Percentiles rank a stretch among this genome's conserved stretches.
Conservation (phyloP, 257 asterid genomes). For the Salvia splendens region DNA sequence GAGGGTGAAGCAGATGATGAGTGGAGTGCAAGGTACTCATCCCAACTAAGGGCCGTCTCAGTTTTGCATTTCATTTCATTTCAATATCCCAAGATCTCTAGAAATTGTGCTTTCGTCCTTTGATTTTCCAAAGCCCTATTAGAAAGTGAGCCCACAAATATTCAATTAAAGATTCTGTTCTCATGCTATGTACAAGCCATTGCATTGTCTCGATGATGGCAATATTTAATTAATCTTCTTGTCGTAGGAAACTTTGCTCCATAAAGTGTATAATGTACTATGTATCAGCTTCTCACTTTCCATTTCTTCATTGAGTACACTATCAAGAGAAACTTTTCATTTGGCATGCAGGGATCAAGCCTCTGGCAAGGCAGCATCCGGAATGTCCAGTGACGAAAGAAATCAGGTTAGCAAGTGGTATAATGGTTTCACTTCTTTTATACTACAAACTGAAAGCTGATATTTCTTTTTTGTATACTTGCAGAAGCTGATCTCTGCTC, state of each 20-base stretch:
- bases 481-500: constrained; percentile 82
- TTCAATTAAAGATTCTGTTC: neutral
- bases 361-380: constrained; percentile 86
- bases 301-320: neutral
- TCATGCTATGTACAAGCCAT: constrained; percentile 17
- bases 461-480: neutral
- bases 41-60: constrained; percentile 1
- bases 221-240: neutral
- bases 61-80: constrained; percentile 22
- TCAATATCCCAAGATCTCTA: neutral
- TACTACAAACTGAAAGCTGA: constrained; percentile 11
- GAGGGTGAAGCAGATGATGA: constrained; percentile 94
- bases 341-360: constrained; percentile 78
- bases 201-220: neutral
- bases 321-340: constrained; percentile 12
- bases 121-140: too few relatives aligned
- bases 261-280: neutral
- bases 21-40: constrained; percentile 76
- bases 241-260: neutral
- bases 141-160: neutral
- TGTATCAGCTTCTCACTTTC: neutral
- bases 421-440: neutral
- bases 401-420: constrained; percentile 59
- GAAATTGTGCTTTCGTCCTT: neutral
- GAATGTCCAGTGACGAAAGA: constrained; percentile 89